Percentiles rank a stretch among this genome's conserved stretches.
Evolutionary conservation across 768 basidiomycete species (phyloP).

Genomic region (Boletellus ananiceps): DNA sequence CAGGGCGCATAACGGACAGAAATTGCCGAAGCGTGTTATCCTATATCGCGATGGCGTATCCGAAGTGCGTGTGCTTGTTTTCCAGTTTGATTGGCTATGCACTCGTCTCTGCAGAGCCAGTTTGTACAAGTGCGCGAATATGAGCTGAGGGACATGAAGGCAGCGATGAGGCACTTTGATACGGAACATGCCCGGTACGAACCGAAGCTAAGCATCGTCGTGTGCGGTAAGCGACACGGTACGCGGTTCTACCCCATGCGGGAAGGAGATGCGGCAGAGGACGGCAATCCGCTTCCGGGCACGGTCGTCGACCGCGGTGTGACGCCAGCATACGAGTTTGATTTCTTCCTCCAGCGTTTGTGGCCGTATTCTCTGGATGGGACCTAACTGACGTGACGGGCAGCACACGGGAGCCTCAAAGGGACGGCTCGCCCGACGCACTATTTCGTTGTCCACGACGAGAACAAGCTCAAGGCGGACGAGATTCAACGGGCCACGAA

Average conservation of each 20-base stretch:
- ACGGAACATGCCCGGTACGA: conserved; percentile 30
- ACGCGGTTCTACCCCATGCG: conserved; percentile 52
- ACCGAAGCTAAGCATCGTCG: conserved; percentile 48
- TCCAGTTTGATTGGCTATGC: background rate
- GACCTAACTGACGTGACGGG: background rate
- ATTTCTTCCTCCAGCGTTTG: conserved; percentile 51
- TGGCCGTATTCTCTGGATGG: background rate
- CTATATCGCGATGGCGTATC: conserved; percentile 73
- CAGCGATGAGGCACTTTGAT: conserved; percentile 39
- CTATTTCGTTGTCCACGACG: conserved; percentile 53
- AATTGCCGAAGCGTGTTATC: conserved; percentile 41
- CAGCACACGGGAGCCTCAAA: conserved; percentile 41
- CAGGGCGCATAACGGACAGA: conserved; percentile 28
- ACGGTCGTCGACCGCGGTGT: conserved; percentile 55
- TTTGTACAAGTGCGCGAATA: conserved; percentile 40
- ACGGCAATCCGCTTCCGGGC: conserved; percentile 51
- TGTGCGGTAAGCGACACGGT: conserved; percentile 55
- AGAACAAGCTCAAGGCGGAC: conserved; percentile 46
- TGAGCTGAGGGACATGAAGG: conserved; percentile 39
- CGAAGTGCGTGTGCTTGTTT: conserved; percentile 44
- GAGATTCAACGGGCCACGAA: conserved; percentile 47
- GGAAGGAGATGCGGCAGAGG: conserved; percentile 31
- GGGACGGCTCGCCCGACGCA: conserved; percentile 48
- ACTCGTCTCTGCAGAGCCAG: conserved; percentile 36
- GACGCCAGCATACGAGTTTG: conserved; percentile 49